Percentiles rank a stretch among this genome's conserved stretches.
phyloP scores from a whole-genome alignment of 179 eudicot genomes.

The Gypsophila paniculata region DNA sequence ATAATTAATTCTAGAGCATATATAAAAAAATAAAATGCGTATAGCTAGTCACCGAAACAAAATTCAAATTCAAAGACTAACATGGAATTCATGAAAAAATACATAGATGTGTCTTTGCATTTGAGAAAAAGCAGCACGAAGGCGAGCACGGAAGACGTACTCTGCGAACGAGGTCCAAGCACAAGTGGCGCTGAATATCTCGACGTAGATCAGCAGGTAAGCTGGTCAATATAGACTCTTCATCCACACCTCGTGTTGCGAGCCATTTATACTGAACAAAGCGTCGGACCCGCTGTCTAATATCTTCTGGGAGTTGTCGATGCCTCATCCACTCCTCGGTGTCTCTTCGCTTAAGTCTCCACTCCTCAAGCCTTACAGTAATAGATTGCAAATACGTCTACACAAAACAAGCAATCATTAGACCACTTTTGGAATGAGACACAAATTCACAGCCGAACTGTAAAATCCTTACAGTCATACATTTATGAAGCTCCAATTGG shows the following conservation, averaged over 20 bases:
- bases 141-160: constrained; percentile 48
- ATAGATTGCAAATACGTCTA: constrained; percentile 91
- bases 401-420: constrained; percentile 14
- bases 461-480: background rate
- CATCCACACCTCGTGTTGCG: constrained; percentile 89
- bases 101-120: background rate
- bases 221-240: constrained; percentile 62
- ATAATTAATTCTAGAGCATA: too few relatives aligned
- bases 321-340: constrained; percentile 99
- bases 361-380: constrained; percentile 88
- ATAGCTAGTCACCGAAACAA: too few relatives aligned
- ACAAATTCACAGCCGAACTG: too few relatives aligned
- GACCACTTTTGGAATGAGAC: background rate
- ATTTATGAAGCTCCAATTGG: background rate
- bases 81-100: too few relatives aligned
- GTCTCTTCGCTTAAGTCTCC: constrained; percentile 95
- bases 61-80: too few relatives aligned
- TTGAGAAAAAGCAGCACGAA: background rate
- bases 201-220: constrained; percentile 92
- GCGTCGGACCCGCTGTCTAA: constrained; percentile 62
- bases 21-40: too few relatives aligned
- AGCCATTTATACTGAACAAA: constrained; percentile 91
- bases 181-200: constrained; percentile 84
- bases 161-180: constrained; percentile 96
- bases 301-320: constrained; percentile 93